Base-by-base conservation (phyloP, 805 yeast species). In the Pichia thaimueangensis region DNA sequence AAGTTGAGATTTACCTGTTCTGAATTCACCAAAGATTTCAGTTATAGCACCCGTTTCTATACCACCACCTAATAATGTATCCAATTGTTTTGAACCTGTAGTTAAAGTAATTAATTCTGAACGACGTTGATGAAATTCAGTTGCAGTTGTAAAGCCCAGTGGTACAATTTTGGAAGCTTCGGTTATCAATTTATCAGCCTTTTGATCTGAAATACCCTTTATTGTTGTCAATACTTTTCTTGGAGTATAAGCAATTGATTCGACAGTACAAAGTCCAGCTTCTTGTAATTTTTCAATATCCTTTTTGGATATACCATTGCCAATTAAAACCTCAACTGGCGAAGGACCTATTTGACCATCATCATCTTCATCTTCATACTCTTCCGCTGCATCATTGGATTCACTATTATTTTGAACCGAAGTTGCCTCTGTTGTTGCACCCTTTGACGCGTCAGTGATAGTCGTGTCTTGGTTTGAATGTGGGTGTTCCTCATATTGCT, bases 41-140 rank as follows among this genome's bases (percentile, higher is more conserved):
- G 98, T 93, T 50, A 93, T 83, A 2, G 96, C 85, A 2, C 98
- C 98, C 0, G 98, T 93, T 62, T 93, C 98, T 39, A 93, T 76
- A 32, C 98, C 98, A 41, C 98, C 98, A 9, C 97, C 97, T 30
- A 93, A 69, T 39, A 93, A 68, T 1, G 96, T 87, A 60, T 93
- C 98, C 34, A 93, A 70, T 56, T 87, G 91, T 58, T 88, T 87
- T 2, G 97, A 88, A 1, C 98, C 98, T 0, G 98, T 91, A 2
- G 97, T 89, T 42, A 93, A 69, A 56, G 96, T 85, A 44, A 93
- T 88, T 64, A 93, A 74, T 59, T 88, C 96, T 5, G 91, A 79
- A 54, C 97, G 73, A 55, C 96, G 75, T 54, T 81, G 78, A 61
- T 88, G 96, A 60, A 86, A 87, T 60, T 88, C 97, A 1, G 95